phyloP scores from a whole-genome alignment of 768 basidiomycete genomes.

The Pisolithus orientalis region DNA sequence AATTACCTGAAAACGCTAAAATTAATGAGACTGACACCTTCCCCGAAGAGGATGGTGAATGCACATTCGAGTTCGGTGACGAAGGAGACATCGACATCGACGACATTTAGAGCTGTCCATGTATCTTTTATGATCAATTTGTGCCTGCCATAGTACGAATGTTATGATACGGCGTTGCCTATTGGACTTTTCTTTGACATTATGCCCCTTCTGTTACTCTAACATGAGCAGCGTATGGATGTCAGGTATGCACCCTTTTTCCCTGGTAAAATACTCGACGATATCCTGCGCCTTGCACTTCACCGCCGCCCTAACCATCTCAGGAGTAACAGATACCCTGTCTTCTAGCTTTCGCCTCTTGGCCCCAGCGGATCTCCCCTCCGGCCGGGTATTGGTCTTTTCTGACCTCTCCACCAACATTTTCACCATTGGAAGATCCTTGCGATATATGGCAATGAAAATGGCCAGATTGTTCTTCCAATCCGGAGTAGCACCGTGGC shows the following conservation, averaged over 20 bases:
- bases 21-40: conserved; percentile 96
- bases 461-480: conserved; percentile 61
- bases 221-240: conserved; percentile 53
- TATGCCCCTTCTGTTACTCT: conserved; percentile 14
- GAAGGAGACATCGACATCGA: conserved; percentile 87
- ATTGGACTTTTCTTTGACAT: background rate
- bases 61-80: conserved; percentile 86
- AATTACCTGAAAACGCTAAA: conserved; percentile 93
- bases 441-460: conserved; percentile 66
- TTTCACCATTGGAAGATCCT: conserved; percentile 61
- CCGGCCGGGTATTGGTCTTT: conserved; percentile 12
- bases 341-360: conserved; percentile 58
- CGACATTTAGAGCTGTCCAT: conserved; percentile 54
- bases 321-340: conserved; percentile 44
- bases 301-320: conserved; percentile 64
- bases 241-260: conserved; percentile 71
- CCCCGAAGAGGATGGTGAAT: conserved; percentile 86
- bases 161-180: background rate
- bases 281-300: conserved; percentile 62
- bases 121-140: conserved; percentile 2
- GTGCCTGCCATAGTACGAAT: too few relatives aligned
- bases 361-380: conserved; percentile 12
- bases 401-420: conserved; percentile 65
- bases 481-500: conserved; percentile 63
- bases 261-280: conserved; percentile 59